Base-by-base conservation (phyloP, 129 eudicot genomes). In the Artemisia tridentata region DNA sequence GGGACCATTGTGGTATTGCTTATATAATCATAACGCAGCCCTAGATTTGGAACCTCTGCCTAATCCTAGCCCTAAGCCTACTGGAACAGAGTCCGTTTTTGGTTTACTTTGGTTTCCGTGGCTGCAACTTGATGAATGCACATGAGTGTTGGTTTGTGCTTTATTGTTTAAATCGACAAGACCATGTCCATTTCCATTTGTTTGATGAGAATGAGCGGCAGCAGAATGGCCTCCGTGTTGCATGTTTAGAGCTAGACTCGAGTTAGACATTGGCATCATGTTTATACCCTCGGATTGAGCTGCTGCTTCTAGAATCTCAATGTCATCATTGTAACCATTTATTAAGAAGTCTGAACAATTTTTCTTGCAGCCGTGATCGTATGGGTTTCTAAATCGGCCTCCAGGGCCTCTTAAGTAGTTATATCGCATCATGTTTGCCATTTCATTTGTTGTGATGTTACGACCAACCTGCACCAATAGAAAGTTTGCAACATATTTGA, bases 311-410 rank as follows among this genome's bases (percentile, higher is more conserved):
- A 41, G 49, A 47, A 47, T 62, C 69, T 95, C 92, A n/a, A 82
- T 65, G 72, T 95, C 97, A 76, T 87, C 95, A 41, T 84, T 95
- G 86, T 87, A 95, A 29, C 99, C 99, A 46, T 77, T 86, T 49
- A 95, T 84, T 56, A 90, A 78, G 77, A 95, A 95, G 76, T 95
- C 99, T 17, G 91, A 81, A 65, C 99, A 95, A 83, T 95, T 95
- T 75, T 84, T 95, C 76, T 81, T 86, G 80, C 84, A 81, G 15
- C 99, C 97, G 57, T 90, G 96, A 74, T 95, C 97, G 63, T 83
- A 95, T 19, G 97, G 99, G 75, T 95, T 95, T 59, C 89, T 84
- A 70, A 90, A 95, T 55, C 88, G 88, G 47, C 97, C 97, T 67
- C 77, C 84, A 0, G 91, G 75, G 58, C 97, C 99, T 88, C 91